A percentile compares a stretch with the other conserved stretches of the same genome.
Conservation (phyloP, 345 rosid species). For the Schrenkiella parvula region DNA sequence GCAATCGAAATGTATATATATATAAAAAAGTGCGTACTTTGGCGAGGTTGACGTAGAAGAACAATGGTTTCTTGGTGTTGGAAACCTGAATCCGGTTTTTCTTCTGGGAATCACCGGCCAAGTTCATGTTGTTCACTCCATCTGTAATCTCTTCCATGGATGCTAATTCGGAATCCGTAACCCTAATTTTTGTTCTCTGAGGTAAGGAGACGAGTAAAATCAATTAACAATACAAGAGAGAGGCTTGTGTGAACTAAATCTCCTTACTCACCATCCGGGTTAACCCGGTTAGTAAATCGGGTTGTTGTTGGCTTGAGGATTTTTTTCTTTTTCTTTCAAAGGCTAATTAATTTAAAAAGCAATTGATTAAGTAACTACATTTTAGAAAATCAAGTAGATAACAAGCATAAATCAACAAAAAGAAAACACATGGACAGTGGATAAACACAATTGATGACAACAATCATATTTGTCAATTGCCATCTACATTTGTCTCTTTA, state of each 20-base stretch:
- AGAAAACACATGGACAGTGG: too few species aligned
- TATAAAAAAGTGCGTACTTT: conserved; percentile 35
- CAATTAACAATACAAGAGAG: not conserved
- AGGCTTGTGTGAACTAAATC: conserved; percentile 1
- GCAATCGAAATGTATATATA: not conserved
- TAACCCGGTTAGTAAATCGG: not conserved
- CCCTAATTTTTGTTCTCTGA: conserved; percentile 13
- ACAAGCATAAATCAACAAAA: not conserved
- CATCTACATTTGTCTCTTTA: too few species aligned
- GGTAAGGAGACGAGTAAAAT: not conserved
- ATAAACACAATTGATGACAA: too few species aligned
- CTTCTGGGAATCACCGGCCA: conserved; percentile 51
- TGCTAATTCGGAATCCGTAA: conserved; percentile 19
- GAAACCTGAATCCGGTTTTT: conserved; percentile 91
- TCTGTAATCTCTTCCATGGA: conserved; percentile 76
- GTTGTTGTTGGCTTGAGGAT: not conserved
- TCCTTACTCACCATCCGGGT: conserved; percentile 6
- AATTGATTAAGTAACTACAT: too few species aligned
- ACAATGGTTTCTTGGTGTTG: conserved; percentile 89
- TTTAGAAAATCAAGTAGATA: not conserved
- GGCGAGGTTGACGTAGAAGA: conserved; percentile 94
- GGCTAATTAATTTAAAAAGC: not conserved
- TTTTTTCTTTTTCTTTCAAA: not conserved
- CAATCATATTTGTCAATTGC: too few species aligned
- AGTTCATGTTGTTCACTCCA: conserved; percentile 55